Evolutionary conservation across 2,329 filamentous ascomycete genomes (phyloP).

Genomic region (Aspergillus latus): DNA sequence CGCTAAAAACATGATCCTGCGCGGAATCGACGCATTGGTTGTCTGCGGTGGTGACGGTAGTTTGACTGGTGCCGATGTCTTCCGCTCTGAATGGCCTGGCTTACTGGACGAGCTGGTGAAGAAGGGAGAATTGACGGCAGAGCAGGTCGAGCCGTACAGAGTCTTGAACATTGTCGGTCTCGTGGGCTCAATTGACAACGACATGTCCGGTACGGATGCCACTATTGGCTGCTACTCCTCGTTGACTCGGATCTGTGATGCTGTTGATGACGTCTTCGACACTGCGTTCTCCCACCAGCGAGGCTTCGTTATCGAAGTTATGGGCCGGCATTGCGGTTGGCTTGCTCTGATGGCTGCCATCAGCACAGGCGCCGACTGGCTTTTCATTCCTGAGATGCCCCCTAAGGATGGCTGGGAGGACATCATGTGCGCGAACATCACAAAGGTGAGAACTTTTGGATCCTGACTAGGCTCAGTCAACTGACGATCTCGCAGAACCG

Average conservation of each 20-base stretch:
- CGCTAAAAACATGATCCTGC: conserved; percentile 89
- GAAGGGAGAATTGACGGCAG: conserved; percentile 66
- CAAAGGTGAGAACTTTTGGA: conserved; percentile 53
- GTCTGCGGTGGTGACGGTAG: conserved; percentile 97
- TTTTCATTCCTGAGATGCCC: conserved; percentile 95
- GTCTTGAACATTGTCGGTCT: conserved; percentile 95
- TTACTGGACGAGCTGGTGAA: conserved; percentile 81
- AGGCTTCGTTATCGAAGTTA: conserved; percentile 97
- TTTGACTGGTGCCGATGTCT: conserved; percentile 90
- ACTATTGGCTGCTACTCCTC: conserved; percentile 97
- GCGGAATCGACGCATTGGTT: conserved; percentile 92
- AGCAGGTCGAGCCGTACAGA: conserved; percentile 73
- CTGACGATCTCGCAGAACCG: conserved; percentile 63
- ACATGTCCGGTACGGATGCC: conserved; percentile 93
- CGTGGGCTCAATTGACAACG: conserved; percentile 97
- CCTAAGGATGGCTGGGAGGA: conserved; percentile 83
- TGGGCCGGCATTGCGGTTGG: conserved; percentile 98
- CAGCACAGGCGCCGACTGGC: conserved; percentile 90
- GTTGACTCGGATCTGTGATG: conserved; percentile 87
- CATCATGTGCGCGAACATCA: conserved; percentile 79
- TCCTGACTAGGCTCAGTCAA: not conserved
- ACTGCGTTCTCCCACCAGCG: conserved; percentile 94
- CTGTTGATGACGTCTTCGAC: conserved; percentile 89
- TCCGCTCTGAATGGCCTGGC: conserved; percentile 87
- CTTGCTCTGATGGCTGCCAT: conserved; percentile 94